Conservation (phyloP, 1,284 basidiomycete genomes). For the Psilocybe mexicana region DNA sequence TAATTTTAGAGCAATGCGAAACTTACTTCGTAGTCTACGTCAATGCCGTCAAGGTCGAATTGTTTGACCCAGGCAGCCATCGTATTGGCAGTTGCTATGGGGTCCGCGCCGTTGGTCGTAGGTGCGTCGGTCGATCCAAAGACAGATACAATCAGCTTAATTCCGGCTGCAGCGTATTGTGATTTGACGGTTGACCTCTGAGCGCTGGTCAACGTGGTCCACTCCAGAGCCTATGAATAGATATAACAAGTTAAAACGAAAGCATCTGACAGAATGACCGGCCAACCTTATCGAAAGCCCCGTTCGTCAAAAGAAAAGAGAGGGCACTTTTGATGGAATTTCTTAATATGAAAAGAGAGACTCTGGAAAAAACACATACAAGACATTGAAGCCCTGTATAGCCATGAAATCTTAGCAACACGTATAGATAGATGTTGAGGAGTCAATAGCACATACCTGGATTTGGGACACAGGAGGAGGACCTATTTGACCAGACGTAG, state of each 20-base stretch:
- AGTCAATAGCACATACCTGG: conserved; percentile 27
- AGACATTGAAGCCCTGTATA: conserved; percentile 35
- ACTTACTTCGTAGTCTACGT: conserved; percentile 51
- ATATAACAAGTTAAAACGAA: not conserved
- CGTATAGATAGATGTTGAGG: not conserved
- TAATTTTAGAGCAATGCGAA: not conserved
- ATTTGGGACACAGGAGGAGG: conserved; percentile 46
- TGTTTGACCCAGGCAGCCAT: conserved; percentile 51
- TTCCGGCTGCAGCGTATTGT: conserved; percentile 55
- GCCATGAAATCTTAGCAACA: not conserved
- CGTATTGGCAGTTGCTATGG: conserved; percentile 44
- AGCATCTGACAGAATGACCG: not conserved
- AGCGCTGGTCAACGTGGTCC: conserved; percentile 37
- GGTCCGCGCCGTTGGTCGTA: conserved; percentile 43
- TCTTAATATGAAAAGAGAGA: not conserved
- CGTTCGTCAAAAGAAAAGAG: conserved; percentile 47
- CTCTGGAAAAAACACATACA: conserved; percentile 19
- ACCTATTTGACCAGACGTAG: conserved; percentile 36
- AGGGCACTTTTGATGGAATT: conserved; percentile 35
- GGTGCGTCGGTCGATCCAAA: conserved; percentile 57
- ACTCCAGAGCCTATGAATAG: conserved; percentile 30
- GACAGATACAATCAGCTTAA: conserved; percentile 54
- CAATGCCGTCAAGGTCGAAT: conserved; percentile 51
- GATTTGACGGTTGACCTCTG: conserved; percentile 44
- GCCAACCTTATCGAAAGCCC: conserved; percentile 48